Conservation (phyloP, 1,284 basidiomycete species). For the Gymnopus androsaceus region DNA sequence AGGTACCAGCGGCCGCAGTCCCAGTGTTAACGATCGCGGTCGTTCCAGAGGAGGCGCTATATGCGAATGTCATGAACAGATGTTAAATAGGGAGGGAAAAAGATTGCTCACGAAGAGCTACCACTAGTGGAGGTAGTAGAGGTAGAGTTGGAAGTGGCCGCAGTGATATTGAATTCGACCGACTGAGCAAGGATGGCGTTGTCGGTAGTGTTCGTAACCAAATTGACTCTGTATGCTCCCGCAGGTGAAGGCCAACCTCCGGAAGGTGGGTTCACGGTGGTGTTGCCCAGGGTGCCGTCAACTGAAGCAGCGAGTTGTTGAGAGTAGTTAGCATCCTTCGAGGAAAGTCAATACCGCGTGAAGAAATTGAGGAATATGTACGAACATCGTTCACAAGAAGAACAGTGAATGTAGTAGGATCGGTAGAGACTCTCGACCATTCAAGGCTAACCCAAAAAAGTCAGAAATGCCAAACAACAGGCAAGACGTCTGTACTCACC, state of each 20-base stretch:
- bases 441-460: conserved; percentile 35
- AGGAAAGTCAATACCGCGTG: background rate
- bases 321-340: conserved; percentile 17
- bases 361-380: conserved; percentile 27
- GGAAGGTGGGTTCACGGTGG: conserved; percentile 50
- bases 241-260: conserved; percentile 51
- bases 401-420: conserved; percentile 66
- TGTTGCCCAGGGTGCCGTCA: conserved; percentile 38
- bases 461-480: background rate
- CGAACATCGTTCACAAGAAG: conserved; percentile 62
- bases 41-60: conserved; percentile 16
- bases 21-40: conserved; percentile 19
- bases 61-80: conserved; percentile 19
- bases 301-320: conserved; percentile 55
- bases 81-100: background rate
- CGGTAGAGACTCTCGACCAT: conserved; percentile 69
- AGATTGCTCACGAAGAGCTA: conserved; percentile 3
- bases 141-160: conserved; percentile 19
- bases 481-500: conserved; percentile 26
- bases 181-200: conserved; percentile 69
- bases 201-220: conserved; percentile 52
- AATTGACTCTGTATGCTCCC: conserved; percentile 65
- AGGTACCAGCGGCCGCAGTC: conserved; percentile 23
- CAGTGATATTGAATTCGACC: conserved; percentile 52
- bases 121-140: conserved; percentile 16